A percentile compares a stretch with the other conserved stretches of the same genome.
These are phyloP conservation scores for Angophora floribunda DNA, from an alignment of 345 rosid genomes.

Conservation along the genomic window DNA sequence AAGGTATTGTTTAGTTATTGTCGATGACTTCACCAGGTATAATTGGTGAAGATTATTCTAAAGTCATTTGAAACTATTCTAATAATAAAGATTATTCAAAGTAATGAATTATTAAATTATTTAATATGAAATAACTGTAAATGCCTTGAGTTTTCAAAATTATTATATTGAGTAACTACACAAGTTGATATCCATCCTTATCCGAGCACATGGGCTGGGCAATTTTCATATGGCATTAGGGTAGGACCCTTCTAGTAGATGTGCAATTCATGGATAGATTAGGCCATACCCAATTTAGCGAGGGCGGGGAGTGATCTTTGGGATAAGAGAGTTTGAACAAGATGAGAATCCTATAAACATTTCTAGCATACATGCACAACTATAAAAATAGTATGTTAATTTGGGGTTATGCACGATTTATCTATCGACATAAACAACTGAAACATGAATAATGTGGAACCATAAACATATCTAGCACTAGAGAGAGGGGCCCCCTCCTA, in stretches of 20 bases:
- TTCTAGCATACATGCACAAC: not conserved
- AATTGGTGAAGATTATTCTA: no score
- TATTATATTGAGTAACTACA: not conserved
- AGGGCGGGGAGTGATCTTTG: not conserved
- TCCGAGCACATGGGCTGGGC: not conserved
- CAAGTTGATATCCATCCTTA: not conserved
- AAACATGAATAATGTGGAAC: not conserved
- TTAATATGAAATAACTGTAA: no score
- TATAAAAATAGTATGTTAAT: not conserved
- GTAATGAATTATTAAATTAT: not conserved
- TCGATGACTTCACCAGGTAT: no score
- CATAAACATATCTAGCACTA: not conserved
- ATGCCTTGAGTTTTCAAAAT: not conserved
- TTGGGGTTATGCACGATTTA: not conserved
- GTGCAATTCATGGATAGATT: not conserved
- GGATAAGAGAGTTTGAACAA: not conserved
- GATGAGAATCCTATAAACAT: not conserved
- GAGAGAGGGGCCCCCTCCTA: not conserved
- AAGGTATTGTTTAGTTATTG: no score
- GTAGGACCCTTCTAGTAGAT: not conserved
- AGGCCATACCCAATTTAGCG: not conserved
- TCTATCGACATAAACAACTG: rapidly evolving
- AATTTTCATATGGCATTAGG: not conserved
- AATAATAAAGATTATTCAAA: not conserved
- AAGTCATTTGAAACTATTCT: not conserved